Conservation (phyloP, 768 basidiomycete species). For the Boletus pseudopeckii region DNA sequence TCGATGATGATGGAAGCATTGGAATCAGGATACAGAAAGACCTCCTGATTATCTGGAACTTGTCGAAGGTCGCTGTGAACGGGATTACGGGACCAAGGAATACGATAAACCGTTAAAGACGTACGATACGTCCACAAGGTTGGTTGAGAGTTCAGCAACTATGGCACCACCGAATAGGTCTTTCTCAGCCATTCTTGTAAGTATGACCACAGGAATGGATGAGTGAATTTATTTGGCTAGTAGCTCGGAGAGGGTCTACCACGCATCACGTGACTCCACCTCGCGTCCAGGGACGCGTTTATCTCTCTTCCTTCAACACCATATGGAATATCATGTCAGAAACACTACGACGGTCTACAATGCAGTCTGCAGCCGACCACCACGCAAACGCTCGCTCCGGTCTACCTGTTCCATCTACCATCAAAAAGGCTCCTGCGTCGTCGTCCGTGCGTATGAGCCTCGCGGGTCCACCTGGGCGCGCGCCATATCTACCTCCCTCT, state of each 20-base stretch:
- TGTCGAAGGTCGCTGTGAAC: conserved; percentile 62
- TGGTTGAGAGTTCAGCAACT: conserved; percentile 47
- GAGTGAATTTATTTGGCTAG: no score
- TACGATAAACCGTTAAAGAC: conserved; percentile 29
- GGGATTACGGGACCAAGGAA: background rate
- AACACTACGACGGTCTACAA: conserved; percentile 51
- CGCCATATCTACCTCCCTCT: conserved; percentile 41
- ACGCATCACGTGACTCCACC: conserved; percentile 19
- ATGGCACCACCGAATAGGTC: conserved; percentile 88
- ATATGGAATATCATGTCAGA: conserved; percentile 38
- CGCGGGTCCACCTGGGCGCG: conserved; percentile 69
- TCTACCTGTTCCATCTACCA: conserved; percentile 70
- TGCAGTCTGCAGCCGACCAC: conserved; percentile 52
- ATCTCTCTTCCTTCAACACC: background rate
- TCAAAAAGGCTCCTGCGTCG: conserved; percentile 58
- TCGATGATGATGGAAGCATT: conserved; percentile 80
- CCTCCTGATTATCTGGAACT: conserved; percentile 93
- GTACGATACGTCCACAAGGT: conserved; percentile 84
- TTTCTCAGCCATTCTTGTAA: conserved; percentile 11
- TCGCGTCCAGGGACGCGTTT: background rate
- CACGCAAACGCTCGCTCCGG: conserved; percentile 55
- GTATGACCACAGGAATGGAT: background rate
- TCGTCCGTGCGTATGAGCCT: conserved; percentile 62
- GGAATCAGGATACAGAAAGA: conserved; percentile 71
- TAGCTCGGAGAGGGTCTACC: no score